phyloP scores from a whole-genome alignment of 441 rosid genomes.

The Mallotus repandus region DNA sequence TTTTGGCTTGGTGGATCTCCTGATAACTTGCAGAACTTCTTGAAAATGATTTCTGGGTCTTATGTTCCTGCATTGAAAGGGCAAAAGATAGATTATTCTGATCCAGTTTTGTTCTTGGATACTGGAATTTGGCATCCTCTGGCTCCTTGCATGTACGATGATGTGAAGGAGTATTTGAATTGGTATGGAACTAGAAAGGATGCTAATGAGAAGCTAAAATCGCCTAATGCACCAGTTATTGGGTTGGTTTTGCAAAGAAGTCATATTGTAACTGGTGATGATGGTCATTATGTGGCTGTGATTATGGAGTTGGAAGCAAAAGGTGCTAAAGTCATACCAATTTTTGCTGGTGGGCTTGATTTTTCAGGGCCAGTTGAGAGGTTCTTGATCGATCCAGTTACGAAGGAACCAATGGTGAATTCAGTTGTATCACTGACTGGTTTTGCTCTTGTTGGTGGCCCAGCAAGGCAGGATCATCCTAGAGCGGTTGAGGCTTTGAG shows the following conservation, averaged over 20 bases:
- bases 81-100: slow-evolving; percentile 68
- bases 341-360: slow-evolving; percentile 94
- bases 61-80: slow-evolving; percentile 88
- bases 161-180: slow-evolving; percentile 92
- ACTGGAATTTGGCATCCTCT: slow-evolving; percentile 97
- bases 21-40: slow-evolving; percentile 87
- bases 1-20: slow-evolving; percentile 99
- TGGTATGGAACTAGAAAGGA: slow-evolving; percentile 93
- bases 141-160: slow-evolving; percentile 95
- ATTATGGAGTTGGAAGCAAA: slow-evolving; percentile 97
- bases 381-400: slow-evolving; percentile 62
- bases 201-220: slow-evolving; percentile 67
- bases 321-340: slow-evolving; percentile 96
- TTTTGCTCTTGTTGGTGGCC: slow-evolving; percentile 98
- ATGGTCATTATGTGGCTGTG: slow-evolving; percentile 95
- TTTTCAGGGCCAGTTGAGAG: slow-evolving; percentile 94
- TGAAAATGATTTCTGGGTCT: slow-evolving; percentile 95
- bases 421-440: slow-evolving; percentile 87
- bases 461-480: slow-evolving; percentile 99
- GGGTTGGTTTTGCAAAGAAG: slow-evolving; percentile 94
- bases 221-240: slow-evolving; percentile 62
- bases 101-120: slow-evolving; percentile 94
- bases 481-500: slow-evolving; percentile 88
- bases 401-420: slow-evolving; percentile 70
- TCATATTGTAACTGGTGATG: slow-evolving; percentile 98